These are phyloP conservation scores for Fusarium keratoplasticum DNA, from an alignment of 2,329 filamentous ascomycete species.

Conservation along the genomic window DNA sequence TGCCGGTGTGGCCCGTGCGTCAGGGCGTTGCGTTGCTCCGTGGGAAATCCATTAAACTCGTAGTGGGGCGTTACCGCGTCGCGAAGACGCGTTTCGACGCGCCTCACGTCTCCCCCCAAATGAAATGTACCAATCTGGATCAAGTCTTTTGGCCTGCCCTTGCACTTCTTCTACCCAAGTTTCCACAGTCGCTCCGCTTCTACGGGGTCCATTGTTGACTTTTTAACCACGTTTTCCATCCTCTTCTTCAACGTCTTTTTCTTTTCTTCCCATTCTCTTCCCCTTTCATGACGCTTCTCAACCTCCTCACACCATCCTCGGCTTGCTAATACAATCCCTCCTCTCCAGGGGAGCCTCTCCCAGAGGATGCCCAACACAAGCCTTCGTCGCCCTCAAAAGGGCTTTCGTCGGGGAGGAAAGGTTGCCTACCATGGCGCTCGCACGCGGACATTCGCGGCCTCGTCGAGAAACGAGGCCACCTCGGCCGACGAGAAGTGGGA, in stretches of 20 bases:
- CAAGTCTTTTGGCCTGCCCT: slow-evolving; percentile 38
- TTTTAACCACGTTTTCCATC: slow-evolving; percentile 20
- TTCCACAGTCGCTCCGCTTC: slow-evolving; percentile 38
- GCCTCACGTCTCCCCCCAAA: slow-evolving; percentile 37
- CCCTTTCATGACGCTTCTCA: slow-evolving; percentile 31
- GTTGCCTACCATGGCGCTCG: slow-evolving; percentile 76
- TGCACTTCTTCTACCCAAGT: slow-evolving; percentile 15
- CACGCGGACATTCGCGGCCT: slow-evolving; percentile 83
- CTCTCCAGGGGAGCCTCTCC: slow-evolving; percentile 25
- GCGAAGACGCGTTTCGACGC: slow-evolving; percentile 49
- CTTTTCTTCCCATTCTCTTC: neutral
- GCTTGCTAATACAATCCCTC: slow-evolving; percentile 36
- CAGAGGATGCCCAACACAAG: slow-evolving; percentile 68
- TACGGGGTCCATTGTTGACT: slow-evolving; percentile 32
- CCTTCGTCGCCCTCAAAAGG: slow-evolving; percentile 71
- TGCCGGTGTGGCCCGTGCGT: slow-evolving; percentile 37
- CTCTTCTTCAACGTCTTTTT: slow-evolving; percentile 8
- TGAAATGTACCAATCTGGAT: slow-evolving; percentile 42
- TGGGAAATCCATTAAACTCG: slow-evolving; percentile 49
- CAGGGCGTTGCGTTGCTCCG: slow-evolving; percentile 26
- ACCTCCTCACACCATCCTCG: slow-evolving; percentile 21
- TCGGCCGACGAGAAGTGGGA: slow-evolving; percentile 95
- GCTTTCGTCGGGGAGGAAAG: slow-evolving; percentile 76
- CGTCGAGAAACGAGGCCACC: slow-evolving; percentile 83
- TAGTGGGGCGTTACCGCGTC: slow-evolving; percentile 42